Base-by-base conservation (phyloP, 257 asterid genomes). In the Sherardia arvensis region DNA sequence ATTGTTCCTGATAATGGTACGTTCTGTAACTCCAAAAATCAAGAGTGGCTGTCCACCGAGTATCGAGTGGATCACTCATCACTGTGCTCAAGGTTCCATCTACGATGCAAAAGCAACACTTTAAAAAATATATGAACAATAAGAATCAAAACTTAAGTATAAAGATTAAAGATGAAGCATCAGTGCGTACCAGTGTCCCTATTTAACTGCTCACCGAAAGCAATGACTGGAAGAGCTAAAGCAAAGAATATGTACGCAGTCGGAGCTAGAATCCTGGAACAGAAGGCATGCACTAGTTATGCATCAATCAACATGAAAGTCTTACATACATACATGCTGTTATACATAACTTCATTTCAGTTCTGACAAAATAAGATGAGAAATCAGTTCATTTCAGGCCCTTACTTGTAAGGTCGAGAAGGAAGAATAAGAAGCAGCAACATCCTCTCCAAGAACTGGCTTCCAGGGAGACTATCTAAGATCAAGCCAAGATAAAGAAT, bases 121-220 rank as follows among this genome's bases (percentile, higher is more conserved):
- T n/a, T n/a, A n/a, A n/a, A n/a, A n/a, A n/a, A n/a, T n/a, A n/a
- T n/a, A n/a, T n/a, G n/a, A n/a, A n/a, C n/a, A n/a, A n/a, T n/a
- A n/a, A n/a, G n/a, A n/a, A n/a, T n/a, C n/a, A n/a, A n/a, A n/a
- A n/a, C n/a, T n/a, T n/a, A n/a, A n/a, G n/a, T n/a, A n/a, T n/a
- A n/a, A n/a, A n/a, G 61, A 55, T 2, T 40, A 36, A 62, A 18
- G 9, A 36, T n/a, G 38, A 61, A n/a, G n/a, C n/a, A n/a, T n/a
- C n/a, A n/a, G n/a, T n/a, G n/a, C n/a, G n/a, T n/a, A 88, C 98
- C 95, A 79, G 99, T 87, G 79, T 84, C 95, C 65, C 97, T 78
- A 72, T 95, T 90, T 73, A 90, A 58, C 64, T 90, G 96, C 77
- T 90, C 96, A 23, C 97, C 96, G 23, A 90, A 90, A 60, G 96